Percentiles rank a stretch among this genome's conserved stretches.
Evolutionary conservation across 805 yeast genomes (phyloP).

Genomic region (Wickerhamiella lipophila): DNA sequence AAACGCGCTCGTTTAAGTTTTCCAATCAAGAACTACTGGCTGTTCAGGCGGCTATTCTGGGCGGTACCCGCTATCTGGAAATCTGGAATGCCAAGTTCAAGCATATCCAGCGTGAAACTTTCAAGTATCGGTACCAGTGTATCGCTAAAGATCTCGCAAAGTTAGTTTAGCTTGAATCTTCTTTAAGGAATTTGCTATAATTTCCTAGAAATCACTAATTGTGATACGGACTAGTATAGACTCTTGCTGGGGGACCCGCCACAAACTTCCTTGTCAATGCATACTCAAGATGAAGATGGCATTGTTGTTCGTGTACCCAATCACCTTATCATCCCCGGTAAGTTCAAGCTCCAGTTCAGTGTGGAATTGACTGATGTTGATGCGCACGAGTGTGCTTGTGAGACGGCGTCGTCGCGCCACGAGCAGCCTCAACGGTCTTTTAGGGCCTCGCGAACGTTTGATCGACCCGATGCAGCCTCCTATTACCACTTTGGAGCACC

Average conservation of each 20-base stretch:
- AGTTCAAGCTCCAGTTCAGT: not conserved
- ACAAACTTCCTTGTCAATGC: not conserved
- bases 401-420: not conserved
- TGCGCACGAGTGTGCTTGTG: not conserved
- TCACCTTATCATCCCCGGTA: not conserved
- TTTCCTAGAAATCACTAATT: too few relatives aligned
- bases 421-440: not conserved
- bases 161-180: not conserved
- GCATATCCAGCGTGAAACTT: not conserved
- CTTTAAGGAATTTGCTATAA: too few relatives aligned
- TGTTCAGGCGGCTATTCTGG: not conserved
- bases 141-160: not conserved
- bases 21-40: not conserved
- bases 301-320: not conserved
- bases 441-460: not conserved
- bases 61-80: not conserved
- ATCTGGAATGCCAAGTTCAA: not conserved
- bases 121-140: not conserved
- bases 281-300: not conserved
- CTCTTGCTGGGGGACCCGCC: too few relatives aligned
- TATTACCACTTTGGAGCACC: not conserved
- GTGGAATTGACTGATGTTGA: not conserved
- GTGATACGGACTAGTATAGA: not conserved
- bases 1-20: not conserved
- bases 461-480: not conserved